A percentile compares a stretch with the other conserved stretches of the same genome.
Evolutionary conservation across 2,329 filamentous ascomycete genomes (phyloP).

Genomic region (Colletotrichum tanaceti): DNA sequence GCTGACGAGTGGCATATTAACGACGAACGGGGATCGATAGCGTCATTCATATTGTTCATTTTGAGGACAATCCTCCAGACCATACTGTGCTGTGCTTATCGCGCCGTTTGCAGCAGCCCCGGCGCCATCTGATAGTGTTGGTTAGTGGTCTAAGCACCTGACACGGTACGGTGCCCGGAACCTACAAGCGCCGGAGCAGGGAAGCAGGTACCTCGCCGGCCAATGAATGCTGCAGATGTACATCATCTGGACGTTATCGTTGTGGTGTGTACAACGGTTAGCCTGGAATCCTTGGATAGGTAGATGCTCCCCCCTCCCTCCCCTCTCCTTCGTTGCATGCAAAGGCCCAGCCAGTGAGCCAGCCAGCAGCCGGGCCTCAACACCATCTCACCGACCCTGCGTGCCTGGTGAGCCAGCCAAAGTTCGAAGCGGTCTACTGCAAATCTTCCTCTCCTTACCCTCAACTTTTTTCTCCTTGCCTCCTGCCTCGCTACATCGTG

Average conservation of each 20-base stretch:
- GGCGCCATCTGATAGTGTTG: conserved; percentile 15
- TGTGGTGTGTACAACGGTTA: not conserved
- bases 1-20: conserved; percentile 1
- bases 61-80: conserved; percentile 3
- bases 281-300: conserved; percentile 26
- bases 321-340: conserved; percentile 15
- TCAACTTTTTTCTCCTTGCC: conserved; percentile 11
- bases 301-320: conserved; percentile 1
- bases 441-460: conserved; percentile 14
- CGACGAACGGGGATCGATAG: conserved; percentile 24
- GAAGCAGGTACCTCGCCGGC: conserved; percentile 23
- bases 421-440: conserved; percentile 35
- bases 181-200: conserved; percentile 17
- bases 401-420: conserved; percentile 36
- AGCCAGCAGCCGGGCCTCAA: conserved; percentile 34
- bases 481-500: not conserved
- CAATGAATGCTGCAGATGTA: conserved; percentile 24
- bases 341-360: conserved; percentile 35
- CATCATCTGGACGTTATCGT: conserved; percentile 19
- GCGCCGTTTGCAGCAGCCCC: conserved; percentile 17
- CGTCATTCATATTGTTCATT: conserved; percentile 36
- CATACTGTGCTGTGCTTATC: conserved; percentile 34
- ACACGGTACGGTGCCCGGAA: conserved; percentile 35
- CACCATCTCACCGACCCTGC: conserved; percentile 39
- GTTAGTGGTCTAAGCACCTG: conserved; percentile 24